Evolutionary conservation across 140 eudicot genomes (phyloP).

Genomic region (Flaveria floridana): DNA sequence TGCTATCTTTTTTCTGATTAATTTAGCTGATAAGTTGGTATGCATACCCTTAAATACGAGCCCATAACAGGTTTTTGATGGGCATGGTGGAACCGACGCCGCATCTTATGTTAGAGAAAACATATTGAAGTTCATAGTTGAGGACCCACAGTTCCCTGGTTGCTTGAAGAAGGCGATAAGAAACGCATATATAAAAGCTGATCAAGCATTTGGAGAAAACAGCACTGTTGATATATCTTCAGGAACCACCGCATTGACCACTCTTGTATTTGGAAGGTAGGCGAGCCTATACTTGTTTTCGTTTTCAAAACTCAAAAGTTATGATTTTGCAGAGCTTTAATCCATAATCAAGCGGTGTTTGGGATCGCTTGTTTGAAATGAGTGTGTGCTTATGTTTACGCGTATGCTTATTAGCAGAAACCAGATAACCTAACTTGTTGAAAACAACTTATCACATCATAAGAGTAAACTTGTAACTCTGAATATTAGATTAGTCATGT

Average conservation of each 20-base stretch:
- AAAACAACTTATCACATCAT: too few species aligned
- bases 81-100: constrained; percentile 95
- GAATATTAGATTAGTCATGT: too few species aligned
- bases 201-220: constrained; percentile 73
- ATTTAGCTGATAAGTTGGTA: not conserved
- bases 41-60: not conserved
- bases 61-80: constrained; percentile 77
- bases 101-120: constrained; percentile 61
- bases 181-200: constrained; percentile 82
- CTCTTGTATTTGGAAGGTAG: constrained; percentile 79
- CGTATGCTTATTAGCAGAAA: too few species aligned
- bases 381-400: too few species aligned
- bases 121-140: constrained; percentile 66
- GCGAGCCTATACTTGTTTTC: constrained; percentile 21
- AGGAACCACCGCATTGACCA: constrained; percentile 92
- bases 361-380: too few species aligned
- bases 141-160: constrained; percentile 64
- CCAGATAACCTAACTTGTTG: too few species aligned
- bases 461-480: too few species aligned
- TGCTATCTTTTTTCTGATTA: not conserved
- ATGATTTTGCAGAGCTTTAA: too few species aligned
- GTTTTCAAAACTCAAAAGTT: too few species aligned
- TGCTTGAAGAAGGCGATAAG: constrained; percentile 70
- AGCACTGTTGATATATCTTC: constrained; percentile 72
- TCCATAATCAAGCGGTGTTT: too few species aligned